These are phyloP conservation scores for Blastobotrys illinoisensis DNA, from an alignment of 1,139 yeast species.

Conservation along the genomic window DNA sequence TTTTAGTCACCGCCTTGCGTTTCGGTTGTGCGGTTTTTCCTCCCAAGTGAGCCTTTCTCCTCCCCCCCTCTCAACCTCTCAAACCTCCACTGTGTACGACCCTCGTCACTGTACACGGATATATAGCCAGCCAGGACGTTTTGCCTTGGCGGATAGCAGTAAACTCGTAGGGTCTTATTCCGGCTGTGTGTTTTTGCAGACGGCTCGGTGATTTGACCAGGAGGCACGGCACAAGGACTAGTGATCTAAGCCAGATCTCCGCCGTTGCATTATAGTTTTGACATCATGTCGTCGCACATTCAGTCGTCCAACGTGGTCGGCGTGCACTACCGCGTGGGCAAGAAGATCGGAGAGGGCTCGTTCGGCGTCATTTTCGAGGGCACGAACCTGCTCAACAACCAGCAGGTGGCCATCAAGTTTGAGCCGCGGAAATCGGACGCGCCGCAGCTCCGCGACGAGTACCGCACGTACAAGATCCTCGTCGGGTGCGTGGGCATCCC, in stretches of 20 bases:
- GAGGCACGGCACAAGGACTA: too few relatives aligned
- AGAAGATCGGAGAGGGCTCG: conserved; percentile 96
- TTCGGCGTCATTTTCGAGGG: conserved; percentile 98
- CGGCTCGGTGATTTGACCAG: too few relatives aligned
- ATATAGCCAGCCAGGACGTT: background rate
- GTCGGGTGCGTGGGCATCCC: conserved; percentile 86
- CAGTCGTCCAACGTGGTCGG: conserved; percentile 50
- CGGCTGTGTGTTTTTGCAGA: too few relatives aligned
- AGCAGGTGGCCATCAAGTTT: conserved; percentile 65
- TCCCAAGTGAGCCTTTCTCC: background rate
- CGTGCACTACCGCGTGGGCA: conserved; percentile 88
- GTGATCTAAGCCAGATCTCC: too few relatives aligned
- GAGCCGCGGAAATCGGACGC: conserved; percentile 97
- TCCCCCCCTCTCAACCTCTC: background rate
- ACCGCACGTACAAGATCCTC: conserved; percentile 82
- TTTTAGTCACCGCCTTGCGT: background rate
- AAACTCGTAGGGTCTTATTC: too few relatives aligned
- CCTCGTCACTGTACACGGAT: too few relatives aligned
- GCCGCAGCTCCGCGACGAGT: conserved; percentile 94
- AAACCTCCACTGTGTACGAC: too few relatives aligned
- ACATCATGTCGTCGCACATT: conserved; percentile 25
- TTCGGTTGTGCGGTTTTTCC: background rate
- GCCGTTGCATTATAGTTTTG: too few relatives aligned
- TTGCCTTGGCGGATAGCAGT: too few relatives aligned
- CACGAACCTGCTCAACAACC: conserved; percentile 74